A percentile compares a stretch with the other conserved stretches of the same genome.
phyloP scores from a whole-genome alignment of 306 rosid genomes.

The Vigna radiata region DNA sequence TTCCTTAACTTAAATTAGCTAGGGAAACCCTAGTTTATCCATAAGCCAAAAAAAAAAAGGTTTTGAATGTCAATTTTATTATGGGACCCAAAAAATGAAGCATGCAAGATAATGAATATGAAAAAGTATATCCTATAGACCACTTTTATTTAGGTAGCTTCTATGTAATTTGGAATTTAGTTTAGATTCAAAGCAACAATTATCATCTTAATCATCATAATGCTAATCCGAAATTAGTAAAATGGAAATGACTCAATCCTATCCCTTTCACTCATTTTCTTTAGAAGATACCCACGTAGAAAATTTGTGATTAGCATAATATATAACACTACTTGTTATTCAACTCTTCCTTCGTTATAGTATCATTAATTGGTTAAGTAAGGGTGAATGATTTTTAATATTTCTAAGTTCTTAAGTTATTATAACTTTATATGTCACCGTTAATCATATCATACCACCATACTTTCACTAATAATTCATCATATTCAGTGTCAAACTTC shows the following conservation, averaged over 20 bases:
- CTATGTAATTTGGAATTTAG: conserved; percentile 56
- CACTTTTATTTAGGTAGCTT: conserved; percentile 48
- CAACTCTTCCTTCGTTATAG: background rate
- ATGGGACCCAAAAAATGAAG: conserved; percentile 47
- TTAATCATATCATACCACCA: too few species aligned
- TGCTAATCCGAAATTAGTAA: conserved; percentile 29
- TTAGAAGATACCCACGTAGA: conserved; percentile 1
- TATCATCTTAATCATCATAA: conserved; percentile 43
- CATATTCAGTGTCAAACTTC: too few species aligned
- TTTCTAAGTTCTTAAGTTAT: background rate
- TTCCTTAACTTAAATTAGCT: background rate
- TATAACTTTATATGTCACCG: too few species aligned
- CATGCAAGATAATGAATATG: conserved; percentile 41
- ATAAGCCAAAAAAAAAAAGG: background rate
- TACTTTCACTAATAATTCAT: too few species aligned
- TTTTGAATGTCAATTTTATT: conserved; percentile 48
- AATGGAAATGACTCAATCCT: conserved; percentile 20
- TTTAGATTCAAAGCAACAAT: conserved; percentile 62
- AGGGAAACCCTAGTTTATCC: background rate
- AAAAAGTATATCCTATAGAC: conserved; percentile 48
- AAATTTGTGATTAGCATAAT: background rate
- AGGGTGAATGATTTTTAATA: conserved; percentile 17
- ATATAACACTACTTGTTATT: background rate
- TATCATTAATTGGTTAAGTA: conserved; percentile 7
- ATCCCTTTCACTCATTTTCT: background rate